Evolutionary conservation across 108 stramenopile genomes (phyloP).

Genomic region (Cyclotella choctawhatcheeana): DNA sequence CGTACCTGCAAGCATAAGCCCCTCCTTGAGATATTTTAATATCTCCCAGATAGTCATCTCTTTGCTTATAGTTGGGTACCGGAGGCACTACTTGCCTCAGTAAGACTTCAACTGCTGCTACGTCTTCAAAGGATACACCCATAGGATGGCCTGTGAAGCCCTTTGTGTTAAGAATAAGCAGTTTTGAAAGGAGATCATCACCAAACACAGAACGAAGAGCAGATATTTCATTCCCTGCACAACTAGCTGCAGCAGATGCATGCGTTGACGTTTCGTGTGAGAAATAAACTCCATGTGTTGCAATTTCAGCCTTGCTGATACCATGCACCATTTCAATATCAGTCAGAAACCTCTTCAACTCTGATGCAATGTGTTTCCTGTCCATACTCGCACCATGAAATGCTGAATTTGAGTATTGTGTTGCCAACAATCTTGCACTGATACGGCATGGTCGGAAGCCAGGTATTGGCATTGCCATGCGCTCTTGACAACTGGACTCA

Average conservation of each 20-base stretch:
- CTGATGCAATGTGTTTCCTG: slow-evolving; percentile 91
- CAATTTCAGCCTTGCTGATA: slow-evolving; percentile 90
- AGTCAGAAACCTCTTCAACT: slow-evolving; percentile 87
- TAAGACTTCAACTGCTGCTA: slow-evolving; percentile 91
- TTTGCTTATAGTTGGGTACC: slow-evolving; percentile 86
- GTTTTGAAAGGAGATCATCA: slow-evolving; percentile 80
- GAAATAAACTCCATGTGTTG: slow-evolving; percentile 94
- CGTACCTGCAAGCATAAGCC: slow-evolving; percentile 86
- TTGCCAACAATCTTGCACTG: slow-evolving; percentile 87
- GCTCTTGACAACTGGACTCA: slow-evolving; percentile 72
- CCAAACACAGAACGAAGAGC: slow-evolving; percentile 93
- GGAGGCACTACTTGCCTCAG: slow-evolving; percentile 87
- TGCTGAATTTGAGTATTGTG: slow-evolving; percentile 95
- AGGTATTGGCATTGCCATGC: slow-evolving; percentile 51
- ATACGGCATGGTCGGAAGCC: slow-evolving; percentile 63
- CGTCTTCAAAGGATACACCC: slow-evolving; percentile 98
- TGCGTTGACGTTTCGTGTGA: slow-evolving; percentile 98
- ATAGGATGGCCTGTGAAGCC: slow-evolving; percentile 97
- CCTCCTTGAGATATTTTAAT: slow-evolving; percentile 93
- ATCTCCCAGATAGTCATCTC: slow-evolving; percentile 88
- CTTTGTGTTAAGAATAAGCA: slow-evolving; percentile 95
- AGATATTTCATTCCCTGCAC: slow-evolving; percentile 93
- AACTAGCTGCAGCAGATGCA: slow-evolving; percentile 88
- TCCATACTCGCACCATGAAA: slow-evolving; percentile 96
- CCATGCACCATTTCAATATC: slow-evolving; percentile 90